Base-by-base conservation (phyloP, 768 basidiomycete species). In the Naganishia antarctica region DNA sequence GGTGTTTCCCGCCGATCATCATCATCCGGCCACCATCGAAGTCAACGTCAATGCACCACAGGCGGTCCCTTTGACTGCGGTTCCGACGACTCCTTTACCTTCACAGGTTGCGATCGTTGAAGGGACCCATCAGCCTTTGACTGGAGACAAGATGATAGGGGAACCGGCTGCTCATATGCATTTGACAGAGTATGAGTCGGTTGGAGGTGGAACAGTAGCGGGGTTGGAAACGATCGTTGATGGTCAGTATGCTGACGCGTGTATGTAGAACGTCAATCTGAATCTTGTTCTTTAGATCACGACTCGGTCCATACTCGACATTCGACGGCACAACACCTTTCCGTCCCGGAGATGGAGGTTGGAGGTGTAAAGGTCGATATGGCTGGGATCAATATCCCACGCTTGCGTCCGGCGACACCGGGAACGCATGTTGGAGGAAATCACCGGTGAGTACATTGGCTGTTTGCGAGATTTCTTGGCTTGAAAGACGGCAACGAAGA, bases 381-480 rank as follows among this genome's bases (percentile, higher is more conserved):
- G 53, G 23, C 34, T 11, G 31, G 23, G 16, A 21, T 57, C 8
- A 37, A 4, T 9, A 57, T 57, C 11, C 53, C 53, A 4, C 53
- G 53, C 6, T 29, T 57, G 21, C 7, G 21, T 1, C 53, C 53
- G 2, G 8, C 53, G 21, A 31, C 34, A 5, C 18, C 53, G 15
- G 53, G 53, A 26, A 26, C 28, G 2, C 53, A 41, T 41, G 9
- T 18, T 12, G 37, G 50, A 16, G 50, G 53, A 34, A 57, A 57
- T 40, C 53, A 57, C 15, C 53, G 53, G 53, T 57, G 53, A 57
- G 53, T 57, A 3, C 6, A 18, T 49, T 15, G 16, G 11, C 8
- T 18, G 31, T 31, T 6, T 8, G 28, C 47, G 16, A 51, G 28
- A 12, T 15, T 11, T 44, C n/a, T n/a, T n/a, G n/a, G n/a, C n/a